Percentiles rank a stretch among this genome's conserved stretches.
phyloP scores from a whole-genome alignment of 208 protist species.

The Vickermania spadyakhi region DNA sequence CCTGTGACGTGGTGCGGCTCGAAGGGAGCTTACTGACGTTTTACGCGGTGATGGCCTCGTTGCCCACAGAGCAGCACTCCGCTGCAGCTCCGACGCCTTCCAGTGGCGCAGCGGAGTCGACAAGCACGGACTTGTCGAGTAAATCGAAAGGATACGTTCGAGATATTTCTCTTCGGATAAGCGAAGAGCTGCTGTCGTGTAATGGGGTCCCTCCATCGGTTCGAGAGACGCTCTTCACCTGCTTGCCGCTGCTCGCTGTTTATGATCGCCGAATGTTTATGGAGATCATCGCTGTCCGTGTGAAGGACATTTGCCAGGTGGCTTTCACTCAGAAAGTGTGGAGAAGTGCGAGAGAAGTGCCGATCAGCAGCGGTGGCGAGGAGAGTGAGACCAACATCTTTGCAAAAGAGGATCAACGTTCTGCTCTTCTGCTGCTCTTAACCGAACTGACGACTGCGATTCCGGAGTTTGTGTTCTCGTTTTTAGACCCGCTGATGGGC shows the following conservation, averaged over 20 bases:
- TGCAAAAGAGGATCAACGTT: conserved; percentile 26
- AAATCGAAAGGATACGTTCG: conserved; percentile 22
- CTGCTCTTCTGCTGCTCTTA: conserved; percentile 52
- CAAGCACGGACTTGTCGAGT: conserved; percentile 30
- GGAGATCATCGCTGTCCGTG: conserved; percentile 27
- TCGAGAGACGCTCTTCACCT: conserved; percentile 34
- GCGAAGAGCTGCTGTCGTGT: conserved; percentile 27
- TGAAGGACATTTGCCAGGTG: conserved; percentile 28
- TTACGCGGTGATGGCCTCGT: conserved; percentile 60
- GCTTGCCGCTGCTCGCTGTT: conserved; percentile 56
- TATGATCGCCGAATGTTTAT: conserved; percentile 67
- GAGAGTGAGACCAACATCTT: conserved; percentile 19
- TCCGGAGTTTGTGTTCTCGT: conserved; percentile 50
- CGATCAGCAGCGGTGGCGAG: too few species aligned
- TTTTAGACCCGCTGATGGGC: conserved; percentile 65
- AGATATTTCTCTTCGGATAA: conserved; percentile 28
- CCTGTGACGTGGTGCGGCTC: not conserved
- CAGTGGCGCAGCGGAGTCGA: conserved; percentile 21
- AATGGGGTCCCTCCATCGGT: conserved; percentile 30
- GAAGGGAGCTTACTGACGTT: conserved; percentile 20
- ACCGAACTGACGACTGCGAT: conserved; percentile 45
- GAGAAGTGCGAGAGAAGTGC: too few species aligned
- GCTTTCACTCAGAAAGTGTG: too few species aligned
- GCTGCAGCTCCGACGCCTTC: conserved; percentile 17
- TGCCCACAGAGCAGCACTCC: conserved; percentile 10